Percentiles rank a stretch among this genome's conserved stretches.
These are phyloP conservation scores for Arabidopsis arenosa DNA, from an alignment of 345 rosid genomes.

Conservation along the genomic window DNA sequence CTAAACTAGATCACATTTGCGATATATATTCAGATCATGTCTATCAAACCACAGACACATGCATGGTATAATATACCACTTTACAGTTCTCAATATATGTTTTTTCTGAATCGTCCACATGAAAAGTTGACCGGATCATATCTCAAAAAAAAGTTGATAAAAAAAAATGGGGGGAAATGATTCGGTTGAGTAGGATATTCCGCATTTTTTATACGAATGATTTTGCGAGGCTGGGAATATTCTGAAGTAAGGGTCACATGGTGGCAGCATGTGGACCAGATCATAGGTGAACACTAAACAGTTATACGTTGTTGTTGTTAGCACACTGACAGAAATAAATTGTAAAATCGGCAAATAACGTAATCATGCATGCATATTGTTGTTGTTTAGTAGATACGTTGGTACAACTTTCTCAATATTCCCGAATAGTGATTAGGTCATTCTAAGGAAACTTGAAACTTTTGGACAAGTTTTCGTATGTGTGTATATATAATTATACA, in stretches of 20 bases:
- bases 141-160: neutral
- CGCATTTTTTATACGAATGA: neutral
- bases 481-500: neutral
- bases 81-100: neutral
- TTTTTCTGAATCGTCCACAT: constrained; percentile 3
- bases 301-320: constrained; percentile 11
- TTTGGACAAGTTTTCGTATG: neutral
- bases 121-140: constrained; percentile 11
- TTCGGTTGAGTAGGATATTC: constrained; percentile 26
- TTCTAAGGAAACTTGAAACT: neutral
- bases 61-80: constrained; percentile 3
- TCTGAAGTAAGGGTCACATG: constrained; percentile 26
- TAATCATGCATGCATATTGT: constrained; percentile 24
- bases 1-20: neutral
- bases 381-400: constrained; percentile 16
- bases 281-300: constrained; percentile 21
- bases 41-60: neutral
- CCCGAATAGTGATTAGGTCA: neutral
- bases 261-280: constrained; percentile 37
- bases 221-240: constrained; percentile 35
- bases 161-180: neutral
- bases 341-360: constrained; percentile 24
- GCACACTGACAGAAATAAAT: constrained; percentile 16
- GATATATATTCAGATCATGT: neutral
- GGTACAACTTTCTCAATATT: neutral